A percentile compares a stretch with the other conserved stretches of the same genome.
These are phyloP conservation scores for Moesziomyces antarcticus DNA, from an alignment of 1,284 basidiomycete genomes.

Conservation along the genomic window DNA sequence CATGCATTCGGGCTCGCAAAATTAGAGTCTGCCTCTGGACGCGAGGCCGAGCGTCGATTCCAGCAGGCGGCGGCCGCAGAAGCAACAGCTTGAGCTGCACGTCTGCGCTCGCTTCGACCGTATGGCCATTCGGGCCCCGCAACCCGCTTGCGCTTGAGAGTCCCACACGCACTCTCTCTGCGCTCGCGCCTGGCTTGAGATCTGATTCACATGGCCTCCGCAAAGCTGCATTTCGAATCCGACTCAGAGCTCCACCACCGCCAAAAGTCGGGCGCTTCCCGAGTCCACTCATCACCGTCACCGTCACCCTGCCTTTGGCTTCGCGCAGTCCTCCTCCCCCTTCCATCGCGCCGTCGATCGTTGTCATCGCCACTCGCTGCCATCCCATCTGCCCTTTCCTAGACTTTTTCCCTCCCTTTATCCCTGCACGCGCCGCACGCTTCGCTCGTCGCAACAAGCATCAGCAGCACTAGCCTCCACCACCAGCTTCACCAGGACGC, in stretches of 20 bases:
- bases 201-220: not conserved
- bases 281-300: not conserved
- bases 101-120: not conserved
- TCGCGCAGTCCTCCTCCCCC: not conserved
- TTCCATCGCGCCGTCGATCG: not conserved
- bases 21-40: not conserved
- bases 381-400: not conserved
- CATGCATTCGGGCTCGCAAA: not conserved
- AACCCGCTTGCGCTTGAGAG: too few relatives aligned
- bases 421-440: not conserved
- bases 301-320: not conserved
- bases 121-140: too few relatives aligned
- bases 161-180: too few relatives aligned
- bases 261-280: not conserved
- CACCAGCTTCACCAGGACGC: too few relatives aligned
- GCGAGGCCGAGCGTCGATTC: too few relatives aligned
- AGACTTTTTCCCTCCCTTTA: not conserved
- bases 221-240: not conserved
- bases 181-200: not conserved
- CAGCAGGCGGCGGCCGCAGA: not conserved
- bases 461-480: too few relatives aligned
- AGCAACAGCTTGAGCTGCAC: not conserved
- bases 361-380: not conserved
- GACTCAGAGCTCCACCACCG: not conserved
- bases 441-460: too few relatives aligned